phyloP scores from a whole-genome alignment of 2,329 filamentous ascomycete genomes.

The Graphium sp. region DNA sequence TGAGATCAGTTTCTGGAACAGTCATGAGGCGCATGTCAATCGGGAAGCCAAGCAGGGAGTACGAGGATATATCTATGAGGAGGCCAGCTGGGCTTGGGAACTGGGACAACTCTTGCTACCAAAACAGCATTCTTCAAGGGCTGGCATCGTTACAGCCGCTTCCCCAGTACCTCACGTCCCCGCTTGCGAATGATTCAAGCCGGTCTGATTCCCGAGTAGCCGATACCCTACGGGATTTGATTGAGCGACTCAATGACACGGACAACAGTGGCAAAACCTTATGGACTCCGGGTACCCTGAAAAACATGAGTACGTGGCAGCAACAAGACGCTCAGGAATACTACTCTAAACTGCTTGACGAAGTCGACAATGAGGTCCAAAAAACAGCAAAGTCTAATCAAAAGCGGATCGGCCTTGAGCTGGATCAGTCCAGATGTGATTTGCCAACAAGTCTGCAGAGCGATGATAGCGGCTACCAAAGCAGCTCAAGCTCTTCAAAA shows the following conservation, averaged over 20 bases:
- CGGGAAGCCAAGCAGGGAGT: slow-evolving; percentile 20
- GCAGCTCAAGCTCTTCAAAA: slow-evolving; percentile 19
- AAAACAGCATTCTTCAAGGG: slow-evolving; percentile 86
- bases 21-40: slow-evolving; percentile 36
- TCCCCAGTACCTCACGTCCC: slow-evolving; percentile 42
- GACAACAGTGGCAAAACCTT: slow-evolving; percentile 58
- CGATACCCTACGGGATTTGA: slow-evolving; percentile 39
- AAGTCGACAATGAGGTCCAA: slow-evolving; percentile 62
- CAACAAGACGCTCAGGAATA: slow-evolving; percentile 98
- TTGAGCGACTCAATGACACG: slow-evolving; percentile 52
- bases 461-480: slow-evolving; percentile 41
- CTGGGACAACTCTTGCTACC: slow-evolving; percentile 90
- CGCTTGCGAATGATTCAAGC: slow-evolving; percentile 14
- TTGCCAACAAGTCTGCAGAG: slow-evolving; percentile 28
- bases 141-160: slow-evolving; percentile 62
- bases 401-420: too few relatives aligned
- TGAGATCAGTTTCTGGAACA: slow-evolving; percentile 41
- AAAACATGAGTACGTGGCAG: slow-evolving; percentile 87
- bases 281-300: slow-evolving; percentile 68
- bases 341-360: slow-evolving; percentile 75
- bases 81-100: slow-evolving; percentile 63
- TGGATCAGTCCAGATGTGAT: too few relatives aligned
- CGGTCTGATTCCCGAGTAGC: slow-evolving; percentile 9
- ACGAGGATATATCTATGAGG: slow-evolving; percentile 19
- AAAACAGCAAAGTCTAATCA: slow-evolving; percentile 21